Base-by-base conservation (phyloP, 495 filamentous ascomycete species). In the Penicillium verhagenii region DNA sequence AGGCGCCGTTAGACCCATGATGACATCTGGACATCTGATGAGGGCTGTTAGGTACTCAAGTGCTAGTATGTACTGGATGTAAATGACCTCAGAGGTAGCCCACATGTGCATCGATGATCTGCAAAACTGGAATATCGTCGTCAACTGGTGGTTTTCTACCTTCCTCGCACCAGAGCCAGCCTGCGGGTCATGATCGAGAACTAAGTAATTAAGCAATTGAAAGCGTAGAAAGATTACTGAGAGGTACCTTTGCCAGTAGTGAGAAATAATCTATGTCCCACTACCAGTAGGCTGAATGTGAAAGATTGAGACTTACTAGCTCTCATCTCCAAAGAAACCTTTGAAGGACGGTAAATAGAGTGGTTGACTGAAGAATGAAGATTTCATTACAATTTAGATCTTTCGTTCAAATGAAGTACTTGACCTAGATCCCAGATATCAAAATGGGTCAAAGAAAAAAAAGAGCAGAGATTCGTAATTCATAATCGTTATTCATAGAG, bases 1-100 rank as follows among this genome's bases (percentile, higher is more conserved):
- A 73, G 19, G 51, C n/a, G n/a, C 74, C 33, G 0, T 79, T 0
- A 28, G 60, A 29, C 60, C 47, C n/a, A 75, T 81, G 75, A 48
- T 68, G 24, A 46, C 65, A 26, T 50, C 71, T 11, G 64, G 72
- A 1, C 77, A 82, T 59, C 79, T 82, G n/a, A n/a, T n/a, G n/a
- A n/a, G n/a, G n/a, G n/a, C n/a, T n/a, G n/a, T n/a, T n/a, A n/a
- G n/a, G n/a, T n/a, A n/a, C n/a, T n/a, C n/a, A n/a, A n/a, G n/a
- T n/a, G n/a, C n/a, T n/a, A n/a, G n/a, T n/a, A n/a, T n/a, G n/a
- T n/a, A n/a, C n/a, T n/a, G n/a, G n/a, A n/a, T n/a, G n/a, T n/a
- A n/a, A n/a, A n/a, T n/a, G n/a, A n/a, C n/a, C n/a, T n/a, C n/a
- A n/a, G n/a, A n/a, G n/a, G n/a, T n/a, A n/a, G n/a, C n/a, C n/a